Conservation (phyloP, 2,329 filamentous ascomycete species). For the Talaromyces marneffei region DNA sequence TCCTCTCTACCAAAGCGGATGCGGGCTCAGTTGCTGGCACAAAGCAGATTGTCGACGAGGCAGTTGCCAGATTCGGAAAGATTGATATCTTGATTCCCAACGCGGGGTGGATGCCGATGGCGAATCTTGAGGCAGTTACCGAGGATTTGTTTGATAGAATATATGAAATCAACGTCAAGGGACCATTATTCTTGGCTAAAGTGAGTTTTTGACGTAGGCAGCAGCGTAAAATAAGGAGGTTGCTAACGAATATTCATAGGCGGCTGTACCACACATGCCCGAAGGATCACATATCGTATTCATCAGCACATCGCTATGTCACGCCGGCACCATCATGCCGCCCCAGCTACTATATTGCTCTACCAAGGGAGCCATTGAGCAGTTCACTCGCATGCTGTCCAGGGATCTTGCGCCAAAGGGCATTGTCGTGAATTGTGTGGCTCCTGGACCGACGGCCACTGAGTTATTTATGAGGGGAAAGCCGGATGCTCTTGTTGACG, state of each 20-base stretch:
- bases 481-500: constrained; percentile 30
- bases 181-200: constrained; percentile 47
- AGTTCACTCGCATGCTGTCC: constrained; percentile 50
- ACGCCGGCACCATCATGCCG: constrained; percentile 37
- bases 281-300: constrained; percentile 48
- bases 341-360: constrained; percentile 49
- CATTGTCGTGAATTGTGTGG: constrained; percentile 49
- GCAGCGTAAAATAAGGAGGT: background rate
- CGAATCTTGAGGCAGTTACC: constrained; percentile 45
- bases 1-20: constrained; percentile 53
- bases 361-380: constrained; percentile 57
- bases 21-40: constrained; percentile 44
- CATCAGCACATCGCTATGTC: constrained; percentile 42
- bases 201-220: background rate
- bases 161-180: constrained; percentile 54
- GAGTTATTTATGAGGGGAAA: constrained; percentile 52
- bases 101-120: constrained; percentile 49
- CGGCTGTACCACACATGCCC: constrained; percentile 48
- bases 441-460: constrained; percentile 52
- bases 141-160: constrained; percentile 48
- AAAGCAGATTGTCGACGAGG: constrained; percentile 45
- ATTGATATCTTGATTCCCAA: constrained; percentile 57
- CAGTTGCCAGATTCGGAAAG: constrained; percentile 47
- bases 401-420: constrained; percentile 51
- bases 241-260: constrained; percentile 27